Evolutionary conservation across 345 rosid genomes (phyloP).

Genomic region (Tarenaya hassleriana): DNA sequence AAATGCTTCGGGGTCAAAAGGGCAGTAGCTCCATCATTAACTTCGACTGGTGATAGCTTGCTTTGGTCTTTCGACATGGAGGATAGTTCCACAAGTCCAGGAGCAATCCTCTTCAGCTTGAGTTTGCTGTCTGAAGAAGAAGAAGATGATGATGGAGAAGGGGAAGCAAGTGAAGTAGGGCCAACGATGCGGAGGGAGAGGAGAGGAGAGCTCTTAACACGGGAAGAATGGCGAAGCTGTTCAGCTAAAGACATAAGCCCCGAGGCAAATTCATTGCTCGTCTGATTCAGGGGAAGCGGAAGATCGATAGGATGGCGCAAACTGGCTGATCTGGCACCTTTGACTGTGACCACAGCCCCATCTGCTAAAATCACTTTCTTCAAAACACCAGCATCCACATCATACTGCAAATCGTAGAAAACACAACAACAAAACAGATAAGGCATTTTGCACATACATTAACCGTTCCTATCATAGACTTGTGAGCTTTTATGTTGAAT

Average conservation of each 20-base stretch:
- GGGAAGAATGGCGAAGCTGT: conserved; percentile 55
- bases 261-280: conserved; percentile 57
- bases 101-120: conserved; percentile 85
- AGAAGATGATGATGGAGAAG: conserved; percentile 45
- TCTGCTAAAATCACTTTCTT: conserved; percentile 85
- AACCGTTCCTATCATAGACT: no score
- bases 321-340: conserved; percentile 94
- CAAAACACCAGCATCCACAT: conserved; percentile 91
- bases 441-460: background rate
- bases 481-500: no score
- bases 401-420: conserved; percentile 58
- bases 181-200: conserved; percentile 91
- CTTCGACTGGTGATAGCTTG: conserved; percentile 30
- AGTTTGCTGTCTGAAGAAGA: no score
- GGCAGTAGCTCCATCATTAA: conserved; percentile 35
- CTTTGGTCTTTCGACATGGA: conserved; percentile 36
- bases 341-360: conserved; percentile 84
- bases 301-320: conserved; percentile 83
- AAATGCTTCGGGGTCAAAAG: conserved; percentile 65
- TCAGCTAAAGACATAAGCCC: conserved; percentile 83
- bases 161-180: conserved; percentile 65
- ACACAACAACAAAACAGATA: conserved; percentile 6
- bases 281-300: conserved; percentile 66
- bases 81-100: conserved; percentile 80
- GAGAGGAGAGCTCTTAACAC: conserved; percentile 39